Percentiles rank a stretch among this genome's conserved stretches.
phyloP scores from a whole-genome alignment of 306 rosid species.

The Casuarina glauca region DNA sequence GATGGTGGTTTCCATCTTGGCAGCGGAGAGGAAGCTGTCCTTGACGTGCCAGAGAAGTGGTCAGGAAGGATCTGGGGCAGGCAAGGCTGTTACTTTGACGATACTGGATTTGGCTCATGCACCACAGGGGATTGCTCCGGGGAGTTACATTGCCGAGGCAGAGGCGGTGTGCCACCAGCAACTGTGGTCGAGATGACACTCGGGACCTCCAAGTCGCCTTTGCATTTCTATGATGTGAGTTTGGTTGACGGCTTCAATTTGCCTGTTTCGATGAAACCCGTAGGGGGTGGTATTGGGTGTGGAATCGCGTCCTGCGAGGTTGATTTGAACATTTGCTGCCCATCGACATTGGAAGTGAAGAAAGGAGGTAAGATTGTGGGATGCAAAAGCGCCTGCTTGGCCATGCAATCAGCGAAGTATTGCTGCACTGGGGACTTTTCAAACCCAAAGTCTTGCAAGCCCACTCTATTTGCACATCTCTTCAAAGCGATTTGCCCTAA shows the following conservation, averaged over 20 bases:
- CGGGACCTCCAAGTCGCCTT: slow-evolving; percentile 78
- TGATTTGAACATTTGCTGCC: slow-evolving; percentile 89
- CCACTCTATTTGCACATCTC: slow-evolving; percentile 78
- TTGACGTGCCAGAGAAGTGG: slow-evolving; percentile 75
- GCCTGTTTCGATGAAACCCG: slow-evolving; percentile 92
- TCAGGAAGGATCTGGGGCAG: slow-evolving; percentile 97
- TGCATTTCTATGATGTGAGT: slow-evolving; percentile 90
- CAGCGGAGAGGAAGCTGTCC: slow-evolving; percentile 66
- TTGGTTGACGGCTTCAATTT: slow-evolving; percentile 91
- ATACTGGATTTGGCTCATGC: slow-evolving; percentile 66
- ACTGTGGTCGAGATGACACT: slow-evolving; percentile 95
- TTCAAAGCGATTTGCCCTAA: slow-evolving; percentile 98
- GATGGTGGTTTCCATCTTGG: slow-evolving; percentile 86
- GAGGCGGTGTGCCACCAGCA: slow-evolving; percentile 82
- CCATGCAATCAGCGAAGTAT: slow-evolving; percentile 91
- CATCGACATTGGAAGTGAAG: slow-evolving; percentile 85
- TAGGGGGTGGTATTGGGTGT: slow-evolving; percentile 89
- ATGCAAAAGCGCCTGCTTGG: slow-evolving; percentile 95
- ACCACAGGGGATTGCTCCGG: slow-evolving; percentile 75
- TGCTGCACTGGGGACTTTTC: slow-evolving; percentile 88
- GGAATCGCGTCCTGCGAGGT: slow-evolving; percentile 89
- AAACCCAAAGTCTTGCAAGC: slow-evolving; percentile 80
- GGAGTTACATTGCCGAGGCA: slow-evolving; percentile 57
- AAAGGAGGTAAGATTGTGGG: slow-evolving; percentile 73
- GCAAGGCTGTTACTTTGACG: slow-evolving; percentile 76